These are phyloP conservation scores for Naematelia aurantialba DNA, from an alignment of 768 basidiomycete genomes.

Conservation along the genomic window DNA sequence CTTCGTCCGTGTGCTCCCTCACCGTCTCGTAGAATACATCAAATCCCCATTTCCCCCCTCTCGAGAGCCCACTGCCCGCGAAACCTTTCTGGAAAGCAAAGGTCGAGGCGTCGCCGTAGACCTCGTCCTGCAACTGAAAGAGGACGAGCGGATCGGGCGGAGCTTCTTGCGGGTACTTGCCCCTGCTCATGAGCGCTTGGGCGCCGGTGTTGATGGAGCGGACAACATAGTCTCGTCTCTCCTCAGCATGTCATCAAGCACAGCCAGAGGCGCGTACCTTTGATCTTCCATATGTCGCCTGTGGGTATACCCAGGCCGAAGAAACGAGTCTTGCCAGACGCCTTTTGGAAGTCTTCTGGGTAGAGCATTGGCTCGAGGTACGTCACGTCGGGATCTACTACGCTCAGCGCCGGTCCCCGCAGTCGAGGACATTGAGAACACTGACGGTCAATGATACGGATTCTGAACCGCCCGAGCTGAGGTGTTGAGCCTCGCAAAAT, in stretches of 20 bases:
- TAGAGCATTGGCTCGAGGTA: conserved; percentile 59
- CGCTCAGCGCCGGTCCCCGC: background rate
- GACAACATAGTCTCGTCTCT: conserved; percentile 59
- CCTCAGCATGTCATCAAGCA: conserved; percentile 3
- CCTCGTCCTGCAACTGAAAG: conserved; percentile 71
- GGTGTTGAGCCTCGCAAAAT: conserved; percentile 69
- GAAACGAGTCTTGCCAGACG: conserved; percentile 68
- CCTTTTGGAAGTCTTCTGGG: conserved; percentile 59
- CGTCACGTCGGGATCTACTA: conserved; percentile 56
- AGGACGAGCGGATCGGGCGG: conserved; percentile 77
- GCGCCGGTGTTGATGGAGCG: conserved; percentile 62
- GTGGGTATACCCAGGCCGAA: conserved; percentile 61
- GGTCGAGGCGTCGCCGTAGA: conserved; percentile 69
- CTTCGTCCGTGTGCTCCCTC: conserved; percentile 52
- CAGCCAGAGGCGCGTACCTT: conserved; percentile 56
- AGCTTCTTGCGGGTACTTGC: conserved; percentile 54
- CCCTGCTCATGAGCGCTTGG: conserved; percentile 53
- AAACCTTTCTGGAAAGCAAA: conserved; percentile 83
- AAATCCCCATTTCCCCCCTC: conserved; percentile 62
- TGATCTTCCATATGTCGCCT: conserved; percentile 77
- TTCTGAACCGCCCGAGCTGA: conserved; percentile 74
- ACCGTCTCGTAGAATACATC: conserved; percentile 80
- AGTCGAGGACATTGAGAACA: conserved; percentile 51
- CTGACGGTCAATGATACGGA: conserved; percentile 74
- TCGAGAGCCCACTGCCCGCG: conserved; percentile 57